Percentiles rank a stretch among this genome's conserved stretches.
Evolutionary conservation across 805 yeast species (phyloP).

Genomic region (Myxozyma monticola): DNA sequence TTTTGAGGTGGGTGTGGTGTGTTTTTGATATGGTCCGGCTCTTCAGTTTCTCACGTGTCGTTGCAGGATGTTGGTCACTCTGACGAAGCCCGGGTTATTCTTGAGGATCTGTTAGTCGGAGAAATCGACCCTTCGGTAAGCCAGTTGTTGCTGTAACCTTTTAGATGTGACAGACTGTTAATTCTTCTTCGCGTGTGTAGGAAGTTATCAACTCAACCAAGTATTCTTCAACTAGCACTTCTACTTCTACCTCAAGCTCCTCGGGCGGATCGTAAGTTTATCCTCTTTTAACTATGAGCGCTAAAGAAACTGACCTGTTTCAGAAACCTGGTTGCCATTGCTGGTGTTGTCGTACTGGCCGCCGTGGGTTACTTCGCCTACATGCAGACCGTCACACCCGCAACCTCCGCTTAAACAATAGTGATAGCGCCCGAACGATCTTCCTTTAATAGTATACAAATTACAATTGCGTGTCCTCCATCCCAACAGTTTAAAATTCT

Average conservation of each 20-base stretch:
- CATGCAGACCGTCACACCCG: constrained; percentile 11
- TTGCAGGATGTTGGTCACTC: constrained; percentile 91
- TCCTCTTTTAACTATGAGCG: not conserved
- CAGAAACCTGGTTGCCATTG: constrained; percentile 10
- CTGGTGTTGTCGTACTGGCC: constrained; percentile 8
- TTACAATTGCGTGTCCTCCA: too few relatives aligned
- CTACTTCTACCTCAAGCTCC: not conserved
- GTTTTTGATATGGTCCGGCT: not conserved
- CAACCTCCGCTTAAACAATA: too few relatives aligned
- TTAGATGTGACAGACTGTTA: not conserved
- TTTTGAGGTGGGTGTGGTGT: constrained; percentile 50
- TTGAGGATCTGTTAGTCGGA: constrained; percentile 72
- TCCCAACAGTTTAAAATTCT: too few relatives aligned
- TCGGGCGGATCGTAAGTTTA: constrained; percentile 2
- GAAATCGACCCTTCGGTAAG: constrained; percentile 58
- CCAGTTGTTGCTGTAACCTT: not conserved
- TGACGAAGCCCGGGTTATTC: constrained; percentile 84
- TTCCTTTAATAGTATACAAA: too few relatives aligned
- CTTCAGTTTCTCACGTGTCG: not conserved
- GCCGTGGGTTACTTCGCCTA: constrained; percentile 18
- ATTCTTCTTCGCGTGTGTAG: not conserved
- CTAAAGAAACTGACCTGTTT: not conserved
- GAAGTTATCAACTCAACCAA: constrained; percentile 3
- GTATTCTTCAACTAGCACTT: not conserved
- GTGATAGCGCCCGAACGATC: too few relatives aligned